phyloP scores from a whole-genome alignment of 805 yeast genomes.

The Lipomyces orientalis region DNA sequence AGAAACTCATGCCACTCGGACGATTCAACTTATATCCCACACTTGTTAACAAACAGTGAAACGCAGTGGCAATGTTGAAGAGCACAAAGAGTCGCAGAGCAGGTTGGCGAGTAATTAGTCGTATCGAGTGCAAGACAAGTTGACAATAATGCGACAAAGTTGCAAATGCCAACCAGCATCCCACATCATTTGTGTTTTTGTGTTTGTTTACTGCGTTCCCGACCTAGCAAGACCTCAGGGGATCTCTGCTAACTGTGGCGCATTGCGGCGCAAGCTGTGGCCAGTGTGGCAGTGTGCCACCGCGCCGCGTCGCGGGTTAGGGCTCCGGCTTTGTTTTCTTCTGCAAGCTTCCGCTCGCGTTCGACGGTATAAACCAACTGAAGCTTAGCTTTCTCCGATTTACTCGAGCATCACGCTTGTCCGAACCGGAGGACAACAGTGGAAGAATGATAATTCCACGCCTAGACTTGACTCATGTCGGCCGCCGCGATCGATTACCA shows the following conservation, averaged over 20 bases:
- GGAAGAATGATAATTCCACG: constrained; percentile 1
- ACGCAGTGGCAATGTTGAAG: background rate
- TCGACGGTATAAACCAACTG: background rate
- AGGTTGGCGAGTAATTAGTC: background rate
- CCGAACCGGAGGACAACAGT: background rate
- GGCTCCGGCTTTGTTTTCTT: background rate
- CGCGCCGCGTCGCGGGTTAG: too few relatives aligned
- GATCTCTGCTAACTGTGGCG: background rate
- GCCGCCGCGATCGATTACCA: background rate
- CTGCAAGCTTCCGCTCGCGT: background rate
- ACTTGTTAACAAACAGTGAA: background rate
- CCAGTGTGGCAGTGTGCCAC: too few relatives aligned
- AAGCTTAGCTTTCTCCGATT: too few relatives aligned
- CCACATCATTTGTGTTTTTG: background rate
- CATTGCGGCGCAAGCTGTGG: too few relatives aligned
- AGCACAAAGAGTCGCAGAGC: background rate
- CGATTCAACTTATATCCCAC: background rate
- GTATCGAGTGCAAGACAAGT: background rate
- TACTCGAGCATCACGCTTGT: too few relatives aligned
- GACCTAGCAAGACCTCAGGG: background rate
- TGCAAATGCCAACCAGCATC: background rate
- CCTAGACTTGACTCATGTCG: background rate
- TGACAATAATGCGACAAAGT: background rate
- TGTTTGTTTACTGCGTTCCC: background rate
- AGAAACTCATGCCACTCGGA: background rate